Percentiles rank a stretch among this genome's conserved stretches.
Evolutionary conservation across 768 basidiomycete species (phyloP).

Genomic region (Hypholoma fasciculare): DNA sequence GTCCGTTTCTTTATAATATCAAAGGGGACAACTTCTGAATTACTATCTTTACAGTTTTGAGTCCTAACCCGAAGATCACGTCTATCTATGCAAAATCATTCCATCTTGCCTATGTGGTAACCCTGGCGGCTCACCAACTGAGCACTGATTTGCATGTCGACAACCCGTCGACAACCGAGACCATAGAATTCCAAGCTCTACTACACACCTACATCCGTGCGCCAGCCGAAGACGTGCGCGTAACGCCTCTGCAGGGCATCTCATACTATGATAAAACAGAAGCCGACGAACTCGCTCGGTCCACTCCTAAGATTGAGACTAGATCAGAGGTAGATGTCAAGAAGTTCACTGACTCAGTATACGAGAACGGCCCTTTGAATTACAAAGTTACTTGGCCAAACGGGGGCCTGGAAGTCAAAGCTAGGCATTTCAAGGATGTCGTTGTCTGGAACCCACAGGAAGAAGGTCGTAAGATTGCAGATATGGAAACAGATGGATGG

Average conservation of each 20-base stretch:
- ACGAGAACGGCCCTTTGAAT: conserved; percentile 57
- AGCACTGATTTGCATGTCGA: conserved; percentile 79
- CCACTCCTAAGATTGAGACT: conserved; percentile 53
- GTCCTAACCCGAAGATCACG: conserved; percentile 36
- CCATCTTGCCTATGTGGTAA: conserved; percentile 78
- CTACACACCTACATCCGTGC: conserved; percentile 88
- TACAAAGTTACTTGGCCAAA: conserved; percentile 64
- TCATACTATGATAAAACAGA: conserved; percentile 84
- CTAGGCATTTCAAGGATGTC: conserved; percentile 67
- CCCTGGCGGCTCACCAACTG: conserved; percentile 71
- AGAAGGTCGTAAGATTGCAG: conserved; percentile 72
- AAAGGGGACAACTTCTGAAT: background rate
- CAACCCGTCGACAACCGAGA: conserved; percentile 57
- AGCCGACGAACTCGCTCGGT: conserved; percentile 46
- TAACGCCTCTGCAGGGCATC: conserved; percentile 64
- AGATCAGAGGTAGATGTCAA: conserved; percentile 68
- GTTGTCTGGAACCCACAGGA: conserved; percentile 95
- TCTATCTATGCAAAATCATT: conserved; percentile 65
- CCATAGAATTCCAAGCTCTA: conserved; percentile 87
- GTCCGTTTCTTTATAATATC: conserved; percentile 43
- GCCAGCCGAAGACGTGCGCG: conserved; percentile 55
- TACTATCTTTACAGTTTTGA: background rate
- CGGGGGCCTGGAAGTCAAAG: conserved; percentile 53
- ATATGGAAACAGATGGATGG: conserved; percentile 93
- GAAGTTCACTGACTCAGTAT: conserved; percentile 72